Evolutionary conservation across 1,284 basidiomycete species (phyloP).

Genomic region (Cryptococcus depauperatus): DNA sequence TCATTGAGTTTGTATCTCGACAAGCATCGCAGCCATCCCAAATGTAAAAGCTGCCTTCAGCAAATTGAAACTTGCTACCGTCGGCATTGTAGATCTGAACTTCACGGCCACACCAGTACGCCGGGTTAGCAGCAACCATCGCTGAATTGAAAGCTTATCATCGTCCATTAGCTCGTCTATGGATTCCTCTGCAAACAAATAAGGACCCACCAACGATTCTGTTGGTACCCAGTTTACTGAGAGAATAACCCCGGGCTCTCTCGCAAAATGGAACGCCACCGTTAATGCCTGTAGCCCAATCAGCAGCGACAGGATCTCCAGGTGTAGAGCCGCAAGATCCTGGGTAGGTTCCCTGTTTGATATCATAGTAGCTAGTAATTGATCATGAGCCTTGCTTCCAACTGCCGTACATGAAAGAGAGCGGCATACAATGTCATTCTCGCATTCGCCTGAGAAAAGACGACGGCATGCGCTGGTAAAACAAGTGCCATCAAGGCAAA

Average conservation of each 20-base stretch:
- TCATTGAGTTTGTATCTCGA: conserved; percentile 8
- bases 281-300: conserved; percentile 16
- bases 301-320: conserved; percentile 11
- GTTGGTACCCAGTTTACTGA: conserved; percentile 17
- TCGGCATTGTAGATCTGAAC: conserved; percentile 16
- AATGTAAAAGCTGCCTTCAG: conserved; percentile 28
- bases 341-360: conserved; percentile 5
- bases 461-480: conserved; percentile 1
- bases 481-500: conserved; percentile 2
- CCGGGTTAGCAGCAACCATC: conserved; percentile 13
- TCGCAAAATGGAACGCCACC: conserved; percentile 13
- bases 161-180: not conserved
- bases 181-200: not conserved
- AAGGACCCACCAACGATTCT: conserved; percentile 18
- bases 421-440: conserved; percentile 8
- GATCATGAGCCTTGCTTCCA: not conserved
- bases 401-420: not conserved
- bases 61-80: conserved; percentile 11
- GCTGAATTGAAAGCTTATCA: conserved; percentile 18
- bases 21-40: conserved; percentile 31
- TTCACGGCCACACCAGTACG: conserved; percentile 21
- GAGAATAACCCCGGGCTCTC: conserved; percentile 5
- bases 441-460: conserved; percentile 4
- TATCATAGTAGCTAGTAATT: conserved; percentile 15
- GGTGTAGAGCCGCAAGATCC: conserved; percentile 9